phyloP scores from a whole-genome alignment of 1,139 yeast species.

The Torulaspora globosa region DNA sequence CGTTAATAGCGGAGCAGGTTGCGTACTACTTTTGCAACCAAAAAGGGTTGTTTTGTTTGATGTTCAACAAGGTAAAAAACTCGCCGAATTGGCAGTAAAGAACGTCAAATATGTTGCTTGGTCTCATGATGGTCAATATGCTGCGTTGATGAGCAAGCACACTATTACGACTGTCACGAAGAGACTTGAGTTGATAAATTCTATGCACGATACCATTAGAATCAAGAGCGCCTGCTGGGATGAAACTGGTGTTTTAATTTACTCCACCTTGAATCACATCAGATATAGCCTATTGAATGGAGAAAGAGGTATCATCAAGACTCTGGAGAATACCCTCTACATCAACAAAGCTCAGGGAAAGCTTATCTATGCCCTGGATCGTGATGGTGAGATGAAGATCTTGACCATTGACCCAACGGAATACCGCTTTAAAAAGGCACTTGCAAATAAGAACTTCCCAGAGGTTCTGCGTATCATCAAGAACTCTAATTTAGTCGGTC shows the following conservation, averaged over 20 bases:
- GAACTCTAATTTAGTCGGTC: slow-evolving; percentile 90
- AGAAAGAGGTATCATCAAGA: slow-evolving; percentile 89
- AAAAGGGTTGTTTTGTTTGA: slow-evolving; percentile 77
- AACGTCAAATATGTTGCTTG: slow-evolving; percentile 85
- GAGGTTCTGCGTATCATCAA: slow-evolving; percentile 90
- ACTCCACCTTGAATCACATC: slow-evolving; percentile 92
- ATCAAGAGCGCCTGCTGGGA: slow-evolving; percentile 99
- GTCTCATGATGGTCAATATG: slow-evolving; percentile 83
- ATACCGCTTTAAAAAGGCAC: slow-evolving; percentile 90
- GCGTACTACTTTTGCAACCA: slow-evolving; percentile 68
- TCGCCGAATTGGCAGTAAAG: slow-evolving; percentile 67
- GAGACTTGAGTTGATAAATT: slow-evolving; percentile 70
- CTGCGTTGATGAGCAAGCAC: slow-evolving; percentile 89
- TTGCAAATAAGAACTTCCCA: slow-evolving; percentile 81
- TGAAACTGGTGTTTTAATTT: slow-evolving; percentile 83
- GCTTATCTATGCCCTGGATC: slow-evolving; percentile 72
- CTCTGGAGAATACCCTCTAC: slow-evolving; percentile 87
- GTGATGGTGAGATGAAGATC: slow-evolving; percentile 80
- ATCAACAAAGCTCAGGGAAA: slow-evolving; percentile 68
- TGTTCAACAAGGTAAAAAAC: slow-evolving; percentile 83
- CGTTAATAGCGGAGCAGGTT: slow-evolving; percentile 76
- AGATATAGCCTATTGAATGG: slow-evolving; percentile 92
- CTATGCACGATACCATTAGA: slow-evolving; percentile 94
- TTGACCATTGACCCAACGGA: slow-evolving; percentile 91
- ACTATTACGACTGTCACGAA: slow-evolving; percentile 83